Conservation (phyloP, 2,329 filamentous ascomycete genomes). For the Monosporascus sp. region DNA sequence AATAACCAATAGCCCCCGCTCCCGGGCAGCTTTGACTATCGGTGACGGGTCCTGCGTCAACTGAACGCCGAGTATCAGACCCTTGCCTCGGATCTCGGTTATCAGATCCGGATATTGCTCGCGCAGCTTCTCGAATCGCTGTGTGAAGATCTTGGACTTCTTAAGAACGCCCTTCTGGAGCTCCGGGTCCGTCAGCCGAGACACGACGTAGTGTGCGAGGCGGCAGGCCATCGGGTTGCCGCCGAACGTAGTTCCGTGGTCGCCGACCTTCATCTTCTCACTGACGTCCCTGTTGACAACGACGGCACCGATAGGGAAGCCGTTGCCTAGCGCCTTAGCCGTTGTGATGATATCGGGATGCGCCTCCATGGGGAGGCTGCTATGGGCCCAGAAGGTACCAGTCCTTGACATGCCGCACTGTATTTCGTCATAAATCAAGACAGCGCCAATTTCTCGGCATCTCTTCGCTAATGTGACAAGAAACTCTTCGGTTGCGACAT, state of each 20-base stretch:
- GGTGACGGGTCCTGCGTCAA: slow-evolving; percentile 64
- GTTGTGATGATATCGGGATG: slow-evolving; percentile 93
- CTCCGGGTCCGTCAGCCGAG: slow-evolving; percentile 63
- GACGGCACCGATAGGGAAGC: slow-evolving; percentile 88
- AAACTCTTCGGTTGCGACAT: slow-evolving; percentile 78
- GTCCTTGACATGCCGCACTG: slow-evolving; percentile 90
- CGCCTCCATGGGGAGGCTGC: slow-evolving; percentile 62
- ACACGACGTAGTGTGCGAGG: slow-evolving; percentile 80
- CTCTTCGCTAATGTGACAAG: slow-evolving; percentile 75
- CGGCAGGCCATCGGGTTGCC: slow-evolving; percentile 84
- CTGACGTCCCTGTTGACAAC: slow-evolving; percentile 57
- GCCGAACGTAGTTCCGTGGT: slow-evolving; percentile 92
- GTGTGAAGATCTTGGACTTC: slow-evolving; percentile 52
- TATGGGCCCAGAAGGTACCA: slow-evolving; percentile 86
- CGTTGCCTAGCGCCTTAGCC: slow-evolving; percentile 94
- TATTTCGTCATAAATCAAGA: slow-evolving; percentile 94
- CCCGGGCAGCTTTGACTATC: slow-evolving; percentile 78
- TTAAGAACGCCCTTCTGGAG: slow-evolving; percentile 64
- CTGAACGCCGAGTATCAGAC: slow-evolving; percentile 83
- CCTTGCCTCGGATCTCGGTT: slow-evolving; percentile 73
- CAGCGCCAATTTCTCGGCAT: slow-evolving; percentile 80
- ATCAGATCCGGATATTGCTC: slow-evolving; percentile 61
- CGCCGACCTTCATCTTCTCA: slow-evolving; percentile 61
- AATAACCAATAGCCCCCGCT: slow-evolving; percentile 83
- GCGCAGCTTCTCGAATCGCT: slow-evolving; percentile 42